A percentile compares a stretch with the other conserved stretches of the same genome.
These are phyloP conservation scores for Lactifluus piperatus DNA, from an alignment of 768 basidiomycete species.

Conservation along the genomic window DNA sequence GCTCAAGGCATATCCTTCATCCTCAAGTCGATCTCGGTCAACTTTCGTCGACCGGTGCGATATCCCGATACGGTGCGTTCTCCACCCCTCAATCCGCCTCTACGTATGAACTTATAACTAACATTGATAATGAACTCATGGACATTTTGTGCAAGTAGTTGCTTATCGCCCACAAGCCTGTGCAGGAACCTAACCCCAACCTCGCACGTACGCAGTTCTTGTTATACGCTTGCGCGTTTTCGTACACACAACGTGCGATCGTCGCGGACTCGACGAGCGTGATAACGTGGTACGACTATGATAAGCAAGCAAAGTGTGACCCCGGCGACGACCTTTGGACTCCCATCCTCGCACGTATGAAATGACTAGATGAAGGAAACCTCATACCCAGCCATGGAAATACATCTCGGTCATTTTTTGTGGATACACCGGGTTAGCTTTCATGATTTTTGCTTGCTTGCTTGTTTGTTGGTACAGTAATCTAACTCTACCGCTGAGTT, in stretches of 20 bases:
- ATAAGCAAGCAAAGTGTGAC: conserved; percentile 51
- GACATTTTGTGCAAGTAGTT: conserved; percentile 32
- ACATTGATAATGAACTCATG: too few species aligned
- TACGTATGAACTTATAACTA: too few species aligned
- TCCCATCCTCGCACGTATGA: conserved; percentile 26
- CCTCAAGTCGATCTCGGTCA: conserved; percentile 59
- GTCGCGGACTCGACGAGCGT: conserved; percentile 58
- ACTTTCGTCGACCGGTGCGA: conserved; percentile 62
- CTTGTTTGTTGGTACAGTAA: conserved; percentile 13
- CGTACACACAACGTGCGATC: conserved; percentile 49
- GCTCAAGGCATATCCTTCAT: conserved; percentile 65
- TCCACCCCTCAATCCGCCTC: too few species aligned
- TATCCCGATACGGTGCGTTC: conserved; percentile 60
- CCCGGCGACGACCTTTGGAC: conserved; percentile 44
- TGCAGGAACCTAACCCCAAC: conserved; percentile 22
- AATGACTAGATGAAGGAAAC: neutral
- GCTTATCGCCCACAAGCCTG: conserved; percentile 53
- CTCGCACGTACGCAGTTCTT: conserved; percentile 36
- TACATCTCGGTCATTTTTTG: neutral
- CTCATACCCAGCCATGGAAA: neutral
- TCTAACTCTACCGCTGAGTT: conserved; percentile 7
- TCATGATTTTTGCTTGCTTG: neutral
- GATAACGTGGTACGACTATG: conserved; percentile 76
- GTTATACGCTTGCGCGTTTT: conserved; percentile 50
- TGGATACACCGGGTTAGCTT: neutral